phyloP scores from a whole-genome alignment of 257 asterid genomes.

The Primulina tabacum region DNA sequence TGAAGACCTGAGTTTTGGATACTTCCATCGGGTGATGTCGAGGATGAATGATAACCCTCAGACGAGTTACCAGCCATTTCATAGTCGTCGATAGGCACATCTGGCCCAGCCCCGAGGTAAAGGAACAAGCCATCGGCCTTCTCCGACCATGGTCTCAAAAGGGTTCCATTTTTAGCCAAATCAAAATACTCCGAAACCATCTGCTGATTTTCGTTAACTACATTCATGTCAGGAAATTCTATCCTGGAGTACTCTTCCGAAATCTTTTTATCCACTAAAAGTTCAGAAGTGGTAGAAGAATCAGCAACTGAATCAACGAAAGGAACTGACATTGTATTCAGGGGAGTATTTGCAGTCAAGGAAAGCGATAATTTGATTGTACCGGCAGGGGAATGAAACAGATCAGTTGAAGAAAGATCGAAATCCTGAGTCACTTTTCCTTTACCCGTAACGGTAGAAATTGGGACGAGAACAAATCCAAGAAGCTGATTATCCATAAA shows the following conservation, averaged over 20 bases:
- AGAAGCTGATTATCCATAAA: constrained; percentile 73
- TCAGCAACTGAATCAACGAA: constrained; percentile 20
- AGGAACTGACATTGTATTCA: constrained; percentile 20
- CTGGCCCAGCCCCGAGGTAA: constrained; percentile 43
- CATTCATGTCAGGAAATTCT: constrained; percentile 57
- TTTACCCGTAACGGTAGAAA: constrained; percentile 46
- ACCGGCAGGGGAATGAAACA: constrained; percentile 72
- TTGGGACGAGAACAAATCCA: constrained; percentile 54
- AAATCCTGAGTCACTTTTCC: constrained; percentile 52
- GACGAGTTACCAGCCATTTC: constrained; percentile 51
- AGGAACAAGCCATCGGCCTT: constrained; percentile 60
- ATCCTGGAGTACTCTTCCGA: constrained; percentile 48
- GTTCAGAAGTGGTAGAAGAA: constrained; percentile 32
- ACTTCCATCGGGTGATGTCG: constrained; percentile 39
- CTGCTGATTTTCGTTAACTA: constrained; percentile 43
- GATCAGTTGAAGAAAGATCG: constrained; percentile 60
- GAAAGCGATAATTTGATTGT: constrained; percentile 57
- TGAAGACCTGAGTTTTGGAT: constrained; percentile 47
- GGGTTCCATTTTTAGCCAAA: constrained; percentile 32
- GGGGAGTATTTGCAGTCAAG: constrained; percentile 32
- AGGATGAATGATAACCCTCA: constrained; percentile 27
- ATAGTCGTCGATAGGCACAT: constrained; percentile 40
- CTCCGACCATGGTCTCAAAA: constrained; percentile 35
- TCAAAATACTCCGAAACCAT: constrained; percentile 63
- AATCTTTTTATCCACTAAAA: constrained; percentile 37